Base-by-base conservation (phyloP, 1,284 basidiomycete species). In the Cystobasidiaceae sp. region DNA sequence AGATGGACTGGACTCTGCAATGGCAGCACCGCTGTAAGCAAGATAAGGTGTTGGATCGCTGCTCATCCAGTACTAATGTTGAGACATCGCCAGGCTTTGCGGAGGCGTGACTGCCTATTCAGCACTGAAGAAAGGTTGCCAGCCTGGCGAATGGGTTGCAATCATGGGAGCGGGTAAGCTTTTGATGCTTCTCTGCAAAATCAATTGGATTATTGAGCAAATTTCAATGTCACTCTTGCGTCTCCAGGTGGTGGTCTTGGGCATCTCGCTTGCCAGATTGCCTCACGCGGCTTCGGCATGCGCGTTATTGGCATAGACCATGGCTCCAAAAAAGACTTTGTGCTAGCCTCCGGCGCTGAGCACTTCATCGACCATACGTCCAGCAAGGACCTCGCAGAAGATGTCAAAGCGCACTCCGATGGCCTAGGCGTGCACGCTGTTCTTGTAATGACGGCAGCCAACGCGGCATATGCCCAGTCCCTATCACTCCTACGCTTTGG, bases 61-160 rank as follows among this genome's bases (percentile, higher is more conserved):
- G 51, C 32, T 54, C 34, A 17, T 17, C 13, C 27, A 13, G 37
- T 28, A 17, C 11, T 2, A 44, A 8, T 30, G 34, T 15, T 28
- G 27, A 28, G 9, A 23, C 5, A 4, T 41, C 15, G n/a, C 37
- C 28, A 60, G 58, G 48, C 70, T 74, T 61, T 75, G 74, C 46
- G 74, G 73, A 41, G 74, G 74, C 57, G 62, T 74, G 30, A 75
- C 74, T 9, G 70, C 71, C n/a, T 74, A 71, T 70, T 67, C 67
- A 60, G 73, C 74, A 6, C 66, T 75, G 65, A 69, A 70, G 55
- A 58, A 69, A 66, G 44, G 70, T 70, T 37, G 66, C 71, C 62
- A 71, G 74, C 65, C 57, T 68, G 37, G 63, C 27, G 54, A 66
- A 28, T 57, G 34, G 44, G 46, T 66, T 30, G 63, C 52, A 9